These are phyloP conservation scores for Alternaria triticimaculans DNA, from an alignment of 2,329 filamentous ascomycete genomes.

Conservation along the genomic window DNA sequence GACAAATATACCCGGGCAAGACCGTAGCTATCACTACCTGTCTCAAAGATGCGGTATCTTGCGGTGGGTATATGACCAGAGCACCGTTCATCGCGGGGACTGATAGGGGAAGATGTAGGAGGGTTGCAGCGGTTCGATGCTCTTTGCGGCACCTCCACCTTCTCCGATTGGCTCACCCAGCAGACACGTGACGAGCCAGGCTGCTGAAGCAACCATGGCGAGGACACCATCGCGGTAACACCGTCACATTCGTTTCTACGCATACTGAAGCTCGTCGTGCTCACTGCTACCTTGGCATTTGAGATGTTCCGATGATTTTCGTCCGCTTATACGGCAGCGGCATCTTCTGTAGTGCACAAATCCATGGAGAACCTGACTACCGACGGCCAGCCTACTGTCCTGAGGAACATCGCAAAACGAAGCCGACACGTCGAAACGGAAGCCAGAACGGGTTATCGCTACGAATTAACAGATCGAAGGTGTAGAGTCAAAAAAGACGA, in stretches of 20 bases:
- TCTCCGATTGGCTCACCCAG: neutral
- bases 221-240: neutral
- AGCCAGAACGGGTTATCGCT: neutral
- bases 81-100: neutral
- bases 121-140: neutral
- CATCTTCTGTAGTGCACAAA: neutral
- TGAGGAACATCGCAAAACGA: neutral
- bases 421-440: neutral
- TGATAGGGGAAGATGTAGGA: neutral
- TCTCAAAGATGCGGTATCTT: neutral
- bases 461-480: neutral
- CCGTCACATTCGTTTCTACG: neutral
- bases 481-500: neutral
- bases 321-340: neutral
- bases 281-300: neutral
- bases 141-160: neutral
- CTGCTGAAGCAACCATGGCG: too few relatives aligned
- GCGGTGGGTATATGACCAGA: neutral
- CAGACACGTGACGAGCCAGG: neutral
- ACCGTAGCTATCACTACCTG: fast-evolving
- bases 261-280: neutral
- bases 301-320: neutral
- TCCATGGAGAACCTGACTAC: neutral
- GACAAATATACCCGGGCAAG: neutral
- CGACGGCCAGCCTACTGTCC: neutral